Conservation (phyloP, 176 grass and related monocot species). For the Oryza nivara region DNA sequence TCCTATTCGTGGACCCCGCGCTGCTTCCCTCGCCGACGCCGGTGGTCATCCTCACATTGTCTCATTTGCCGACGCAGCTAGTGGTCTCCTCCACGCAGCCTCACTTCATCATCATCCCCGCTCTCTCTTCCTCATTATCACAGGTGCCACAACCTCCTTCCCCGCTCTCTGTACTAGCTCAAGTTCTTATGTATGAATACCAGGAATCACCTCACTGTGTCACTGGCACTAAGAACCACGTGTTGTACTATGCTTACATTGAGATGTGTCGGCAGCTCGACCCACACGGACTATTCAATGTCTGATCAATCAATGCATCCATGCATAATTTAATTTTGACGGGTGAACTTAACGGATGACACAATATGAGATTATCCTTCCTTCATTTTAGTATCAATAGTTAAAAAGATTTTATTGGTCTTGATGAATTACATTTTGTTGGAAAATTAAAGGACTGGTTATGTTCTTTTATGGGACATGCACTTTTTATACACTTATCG, state of each 20-base stretch:
- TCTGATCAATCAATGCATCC: background rate
- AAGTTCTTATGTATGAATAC: conserved; percentile 78
- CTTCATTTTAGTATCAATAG: background rate
- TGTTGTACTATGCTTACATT: conserved; percentile 60
- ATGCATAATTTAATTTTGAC: background rate
- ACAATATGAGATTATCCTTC: background rate
- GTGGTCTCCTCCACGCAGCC: no score
- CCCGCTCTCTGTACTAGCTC: conserved; percentile 39
- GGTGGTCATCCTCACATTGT: background rate
- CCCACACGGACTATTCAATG: conserved; percentile 24
- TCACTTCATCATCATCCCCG: no score
- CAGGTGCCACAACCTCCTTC: background rate
- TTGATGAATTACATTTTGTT: no score
- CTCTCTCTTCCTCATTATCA: background rate
- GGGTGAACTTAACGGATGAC: background rate
- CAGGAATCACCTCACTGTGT: conserved; percentile 38
- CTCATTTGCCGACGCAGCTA: no score
- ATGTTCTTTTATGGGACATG: no score
- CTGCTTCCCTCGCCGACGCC: background rate
- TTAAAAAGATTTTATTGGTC: no score
- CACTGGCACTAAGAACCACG: conserved; percentile 67
- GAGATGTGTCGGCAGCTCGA: conserved; percentile 61
- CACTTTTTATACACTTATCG: no score
- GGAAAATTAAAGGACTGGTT: no score
- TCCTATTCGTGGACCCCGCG: background rate